A percentile compares a stretch with the other conserved stretches of the same genome.
These are phyloP conservation scores for Erodium maritimum DNA, from an alignment of 345 rosid genomes.

Conservation along the genomic window DNA sequence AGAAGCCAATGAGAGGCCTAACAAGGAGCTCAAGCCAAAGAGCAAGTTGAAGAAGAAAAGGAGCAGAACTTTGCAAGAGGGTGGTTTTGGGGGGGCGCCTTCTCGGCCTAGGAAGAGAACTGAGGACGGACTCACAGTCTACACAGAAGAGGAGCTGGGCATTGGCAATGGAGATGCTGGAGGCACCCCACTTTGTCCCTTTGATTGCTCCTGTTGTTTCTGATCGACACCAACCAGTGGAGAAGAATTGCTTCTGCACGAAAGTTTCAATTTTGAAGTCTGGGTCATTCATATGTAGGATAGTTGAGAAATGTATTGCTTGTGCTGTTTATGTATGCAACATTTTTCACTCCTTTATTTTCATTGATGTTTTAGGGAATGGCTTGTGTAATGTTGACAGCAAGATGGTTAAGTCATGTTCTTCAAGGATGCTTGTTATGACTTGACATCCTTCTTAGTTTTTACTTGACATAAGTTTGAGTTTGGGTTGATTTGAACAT, in stretches of 20 bases:
- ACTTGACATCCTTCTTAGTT: too few relatives aligned
- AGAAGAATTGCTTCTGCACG: too few relatives aligned
- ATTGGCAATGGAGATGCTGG: slow-evolving; percentile 43
- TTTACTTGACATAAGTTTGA: too few relatives aligned
- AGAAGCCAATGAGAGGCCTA: neutral
- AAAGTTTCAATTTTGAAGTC: neutral
- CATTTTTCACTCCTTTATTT: too few relatives aligned
- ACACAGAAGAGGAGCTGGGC: slow-evolving; percentile 65
- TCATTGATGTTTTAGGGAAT: too few relatives aligned
- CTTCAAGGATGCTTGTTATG: too few relatives aligned
- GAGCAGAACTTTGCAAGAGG: slow-evolving; percentile 15
- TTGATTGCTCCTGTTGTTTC: slow-evolving; percentile 79
- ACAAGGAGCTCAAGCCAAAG: neutral
- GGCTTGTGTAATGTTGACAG: neutral
- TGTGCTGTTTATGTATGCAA: neutral
- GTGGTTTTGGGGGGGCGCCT: slow-evolving; percentile 6
- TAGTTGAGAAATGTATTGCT: neutral
- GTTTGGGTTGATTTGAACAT: too few relatives aligned
- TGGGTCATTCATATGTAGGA: neutral
- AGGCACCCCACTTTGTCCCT: slow-evolving; percentile 62
- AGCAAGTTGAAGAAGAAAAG: slow-evolving; percentile 23
- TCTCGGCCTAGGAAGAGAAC: slow-evolving; percentile 35
- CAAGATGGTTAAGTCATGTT: neutral
- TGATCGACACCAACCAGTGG: slow-evolving; percentile 12
- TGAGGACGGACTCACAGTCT: slow-evolving; percentile 40